Evolutionary conservation across 345 rosid species (phyloP).

Genomic region (Salix koriyanagi): DNA sequence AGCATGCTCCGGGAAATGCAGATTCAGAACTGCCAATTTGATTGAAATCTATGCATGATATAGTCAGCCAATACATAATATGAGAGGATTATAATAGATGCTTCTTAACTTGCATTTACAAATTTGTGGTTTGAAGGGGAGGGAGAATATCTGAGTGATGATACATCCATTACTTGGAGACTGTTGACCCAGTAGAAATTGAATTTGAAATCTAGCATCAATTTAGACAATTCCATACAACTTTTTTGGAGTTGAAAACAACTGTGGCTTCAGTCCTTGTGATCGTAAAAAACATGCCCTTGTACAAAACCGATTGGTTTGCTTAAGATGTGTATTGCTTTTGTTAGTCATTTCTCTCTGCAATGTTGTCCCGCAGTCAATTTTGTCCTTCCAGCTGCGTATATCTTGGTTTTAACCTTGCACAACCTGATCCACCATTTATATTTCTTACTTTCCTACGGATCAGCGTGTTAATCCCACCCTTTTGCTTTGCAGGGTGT

Average conservation of each 20-base stretch:
- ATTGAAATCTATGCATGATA: not conserved
- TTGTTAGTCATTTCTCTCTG: not conserved
- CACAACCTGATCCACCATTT: not conserved
- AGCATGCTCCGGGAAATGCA: not conserved
- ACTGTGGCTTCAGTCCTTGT: not conserved
- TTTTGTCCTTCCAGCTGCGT: not conserved
- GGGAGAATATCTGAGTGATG: not conserved
- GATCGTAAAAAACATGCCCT: not conserved
- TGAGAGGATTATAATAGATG: not conserved
- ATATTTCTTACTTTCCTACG: not conserved
- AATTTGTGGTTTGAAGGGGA: not conserved
- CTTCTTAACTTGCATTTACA: not conserved
- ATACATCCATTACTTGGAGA: not conserved
- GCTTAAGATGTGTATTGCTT: not conserved
- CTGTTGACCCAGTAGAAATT: not conserved
- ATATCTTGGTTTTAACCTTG: not conserved
- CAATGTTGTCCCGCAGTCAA: not conserved
- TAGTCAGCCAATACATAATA: not conserved
- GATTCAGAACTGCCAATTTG: not conserved
- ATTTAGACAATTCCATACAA: not conserved
- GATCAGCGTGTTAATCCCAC: not conserved
- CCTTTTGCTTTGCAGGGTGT: slow-evolving; percentile 57
- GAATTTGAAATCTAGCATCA: not conserved
- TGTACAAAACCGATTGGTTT: not conserved
- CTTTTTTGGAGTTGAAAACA: not conserved